These are phyloP conservation scores for Boletus huronensis DNA, from an alignment of 768 basidiomycete genomes.

Conservation along the genomic window DNA sequence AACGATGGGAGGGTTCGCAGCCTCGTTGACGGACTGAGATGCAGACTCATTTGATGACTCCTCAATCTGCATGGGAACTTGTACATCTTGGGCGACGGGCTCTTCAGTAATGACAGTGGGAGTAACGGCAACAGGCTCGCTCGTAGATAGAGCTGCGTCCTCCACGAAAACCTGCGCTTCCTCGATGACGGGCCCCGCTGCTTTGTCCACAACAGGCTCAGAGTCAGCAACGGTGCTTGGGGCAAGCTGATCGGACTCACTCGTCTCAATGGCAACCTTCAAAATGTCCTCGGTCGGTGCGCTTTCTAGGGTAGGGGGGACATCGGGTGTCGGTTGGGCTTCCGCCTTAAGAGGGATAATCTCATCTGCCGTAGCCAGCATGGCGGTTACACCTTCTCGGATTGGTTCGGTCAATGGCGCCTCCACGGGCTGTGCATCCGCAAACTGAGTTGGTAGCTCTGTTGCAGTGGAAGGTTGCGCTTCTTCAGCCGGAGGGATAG, in stretches of 20 bases:
- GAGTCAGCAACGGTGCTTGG: background rate
- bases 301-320: background rate
- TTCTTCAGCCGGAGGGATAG: background rate
- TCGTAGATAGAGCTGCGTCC: background rate
- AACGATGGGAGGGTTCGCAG: background rate
- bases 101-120: slow-evolving; percentile 2
- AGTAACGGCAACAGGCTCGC: background rate
- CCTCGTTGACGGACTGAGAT: slow-evolving; percentile 11
- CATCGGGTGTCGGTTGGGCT: background rate
- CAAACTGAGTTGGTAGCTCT: slow-evolving; percentile 5
- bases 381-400: slow-evolving; percentile 2
- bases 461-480: background rate
- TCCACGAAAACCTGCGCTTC: background rate
- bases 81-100: background rate
- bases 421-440: background rate
- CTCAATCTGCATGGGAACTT: slow-evolving; percentile 1
- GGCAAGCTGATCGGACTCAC: background rate
- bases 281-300: background rate
- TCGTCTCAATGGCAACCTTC: background rate
- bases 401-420: background rate
- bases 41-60: background rate
- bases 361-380: background rate
- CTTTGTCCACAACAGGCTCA: background rate
- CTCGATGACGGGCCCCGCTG: background rate
- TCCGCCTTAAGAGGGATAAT: background rate